Conservation (phyloP, 306 rosid genomes). For the Pyrus pyrifolia region DNA sequence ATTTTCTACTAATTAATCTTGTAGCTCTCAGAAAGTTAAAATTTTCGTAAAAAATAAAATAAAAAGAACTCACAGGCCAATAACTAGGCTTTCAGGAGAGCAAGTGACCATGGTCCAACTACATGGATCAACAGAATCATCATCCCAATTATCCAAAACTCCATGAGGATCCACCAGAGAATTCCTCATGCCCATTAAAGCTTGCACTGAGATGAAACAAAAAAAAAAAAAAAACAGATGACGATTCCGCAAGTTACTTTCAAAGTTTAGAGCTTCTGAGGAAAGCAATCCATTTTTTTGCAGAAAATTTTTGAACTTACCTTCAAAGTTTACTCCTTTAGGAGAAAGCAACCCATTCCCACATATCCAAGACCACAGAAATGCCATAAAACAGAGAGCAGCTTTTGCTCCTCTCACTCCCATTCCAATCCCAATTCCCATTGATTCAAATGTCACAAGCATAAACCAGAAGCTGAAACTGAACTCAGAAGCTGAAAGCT, state of each 20-base stretch:
- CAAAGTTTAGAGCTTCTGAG: background rate
- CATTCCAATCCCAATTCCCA: constrained; percentile 53
- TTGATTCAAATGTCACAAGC: constrained; percentile 22
- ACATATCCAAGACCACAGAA: constrained; percentile 42
- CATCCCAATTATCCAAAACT: constrained; percentile 91
- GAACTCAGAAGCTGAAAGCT: constrained; percentile 15
- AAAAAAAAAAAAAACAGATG: constrained; percentile 18
- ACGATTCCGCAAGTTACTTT: constrained; percentile 11
- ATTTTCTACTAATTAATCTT: background rate
- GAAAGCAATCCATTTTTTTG: background rate
- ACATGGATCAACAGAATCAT: constrained; percentile 96
- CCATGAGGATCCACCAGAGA: constrained; percentile 85
- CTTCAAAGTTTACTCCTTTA: constrained; percentile 98
- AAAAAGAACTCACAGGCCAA: constrained; percentile 62
- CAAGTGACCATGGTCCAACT: constrained; percentile 99
- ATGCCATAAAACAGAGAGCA: constrained; percentile 44
- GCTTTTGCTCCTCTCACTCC: constrained; percentile 32
- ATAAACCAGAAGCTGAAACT: constrained; percentile 16
- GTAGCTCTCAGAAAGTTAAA: background rate
- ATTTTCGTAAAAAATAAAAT: background rate
- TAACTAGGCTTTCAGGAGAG: constrained; percentile 74
- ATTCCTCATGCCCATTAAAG: constrained; percentile 72
- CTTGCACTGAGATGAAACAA: constrained; percentile 57
- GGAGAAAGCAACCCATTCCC: constrained; percentile 73
- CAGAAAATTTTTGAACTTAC: constrained; percentile 29